Evolutionary conservation across 176 grass and related monocot species (phyloP).

Genomic region (Oryza punctata): DNA sequence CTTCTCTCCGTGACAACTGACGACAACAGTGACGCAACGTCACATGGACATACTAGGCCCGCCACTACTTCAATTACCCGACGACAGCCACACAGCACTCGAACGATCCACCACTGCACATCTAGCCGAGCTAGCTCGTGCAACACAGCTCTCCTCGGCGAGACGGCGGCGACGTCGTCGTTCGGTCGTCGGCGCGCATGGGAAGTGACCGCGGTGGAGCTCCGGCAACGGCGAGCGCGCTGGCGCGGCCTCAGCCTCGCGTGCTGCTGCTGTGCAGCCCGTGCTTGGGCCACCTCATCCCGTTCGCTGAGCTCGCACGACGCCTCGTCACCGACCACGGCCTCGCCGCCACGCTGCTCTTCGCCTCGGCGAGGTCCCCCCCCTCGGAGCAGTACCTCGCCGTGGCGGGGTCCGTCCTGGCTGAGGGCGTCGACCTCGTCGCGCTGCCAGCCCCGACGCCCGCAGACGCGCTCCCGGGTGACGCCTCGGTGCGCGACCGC

Average conservation of each 20-base stretch:
- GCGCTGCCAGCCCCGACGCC: conserved; percentile 34
- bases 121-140: neutral
- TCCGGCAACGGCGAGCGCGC: neutral
- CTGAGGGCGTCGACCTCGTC: conserved; percentile 44
- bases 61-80: neutral
- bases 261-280: conserved; percentile 57
- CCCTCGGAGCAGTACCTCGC: conserved; percentile 42
- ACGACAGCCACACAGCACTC: neutral
- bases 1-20: neutral
- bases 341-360: conserved; percentile 64
- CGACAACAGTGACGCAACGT: neutral
- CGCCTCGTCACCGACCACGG: conserved; percentile 52
- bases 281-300: conserved; percentile 78
- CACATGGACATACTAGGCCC: neutral
- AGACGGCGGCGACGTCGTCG: neutral
- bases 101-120: neutral
- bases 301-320: conserved; percentile 60
- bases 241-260: conserved; percentile 18
- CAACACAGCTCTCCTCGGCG: neutral
- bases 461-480: neutral
- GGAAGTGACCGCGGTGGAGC: neutral
- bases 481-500: neutral
- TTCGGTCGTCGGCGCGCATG: neutral
- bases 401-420: conserved; percentile 35
- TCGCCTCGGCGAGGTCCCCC: conserved; percentile 39